A percentile compares a stretch with the other conserved stretches of the same genome.
phyloP scores from a whole-genome alignment of 352 stramenopile genomes.

The Phytophthora litchii region DNA sequence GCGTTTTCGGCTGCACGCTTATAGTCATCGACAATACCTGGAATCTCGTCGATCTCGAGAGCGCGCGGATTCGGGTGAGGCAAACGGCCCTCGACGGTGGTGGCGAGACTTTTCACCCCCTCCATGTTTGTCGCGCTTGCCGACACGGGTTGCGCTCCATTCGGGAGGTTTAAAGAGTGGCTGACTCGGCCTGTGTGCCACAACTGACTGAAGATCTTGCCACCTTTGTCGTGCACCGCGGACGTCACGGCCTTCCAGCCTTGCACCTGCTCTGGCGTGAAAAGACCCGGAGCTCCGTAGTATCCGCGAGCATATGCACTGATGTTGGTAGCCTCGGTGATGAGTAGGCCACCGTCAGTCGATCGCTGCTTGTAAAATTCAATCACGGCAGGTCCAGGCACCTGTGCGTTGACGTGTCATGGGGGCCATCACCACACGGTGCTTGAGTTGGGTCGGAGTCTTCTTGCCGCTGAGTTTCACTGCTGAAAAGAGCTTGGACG shows the following conservation, averaged over 20 bases:
- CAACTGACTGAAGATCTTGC: slow-evolving; percentile 82
- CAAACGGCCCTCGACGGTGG: slow-evolving; percentile 42
- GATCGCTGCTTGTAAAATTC: slow-evolving; percentile 71
- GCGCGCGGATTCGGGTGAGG: slow-evolving; percentile 54
- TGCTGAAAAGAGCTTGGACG: slow-evolving; percentile 53
- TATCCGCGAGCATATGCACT: slow-evolving; percentile 45
- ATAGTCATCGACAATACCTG: slow-evolving; percentile 38
- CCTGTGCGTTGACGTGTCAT: slow-evolving; percentile 52
- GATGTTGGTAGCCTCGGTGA: slow-evolving; percentile 68
- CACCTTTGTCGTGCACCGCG: slow-evolving; percentile 77
- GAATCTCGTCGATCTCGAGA: slow-evolving; percentile 79
- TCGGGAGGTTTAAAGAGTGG: slow-evolving; percentile 58
- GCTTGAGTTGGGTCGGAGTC: slow-evolving; percentile 42
- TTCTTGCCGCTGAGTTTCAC: slow-evolving; percentile 50
- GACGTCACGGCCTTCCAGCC: slow-evolving; percentile 68
- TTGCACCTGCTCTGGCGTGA: slow-evolving; percentile 51
- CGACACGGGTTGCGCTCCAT: slow-evolving; percentile 53
- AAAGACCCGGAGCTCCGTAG: slow-evolving; percentile 60
- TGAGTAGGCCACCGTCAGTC: slow-evolving; percentile 61
- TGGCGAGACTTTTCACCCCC: slow-evolving; percentile 30
- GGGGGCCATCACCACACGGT: slow-evolving; percentile 76
- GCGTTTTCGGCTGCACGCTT: slow-evolving; percentile 40
- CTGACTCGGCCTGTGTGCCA: slow-evolving; percentile 82
- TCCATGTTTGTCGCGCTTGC: slow-evolving; percentile 44
- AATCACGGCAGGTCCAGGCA: slow-evolving; percentile 40